phyloP scores from a whole-genome alignment of 2,329 filamentous ascomycete genomes.

The Huntiella abstrusa region DNA sequence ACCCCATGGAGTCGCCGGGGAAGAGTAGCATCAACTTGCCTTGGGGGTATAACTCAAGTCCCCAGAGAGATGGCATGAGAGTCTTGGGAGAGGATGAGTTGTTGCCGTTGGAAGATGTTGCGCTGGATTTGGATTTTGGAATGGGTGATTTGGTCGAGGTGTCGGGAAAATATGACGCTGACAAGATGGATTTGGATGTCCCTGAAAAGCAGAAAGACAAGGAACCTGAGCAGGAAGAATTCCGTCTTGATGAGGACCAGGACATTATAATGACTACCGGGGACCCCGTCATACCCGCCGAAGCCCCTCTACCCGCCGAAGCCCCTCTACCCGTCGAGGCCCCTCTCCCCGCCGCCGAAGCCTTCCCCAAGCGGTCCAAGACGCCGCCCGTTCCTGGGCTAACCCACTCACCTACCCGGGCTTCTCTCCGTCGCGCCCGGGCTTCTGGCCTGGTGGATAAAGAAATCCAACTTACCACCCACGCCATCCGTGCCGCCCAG shows the following conservation, averaged over 20 bases:
- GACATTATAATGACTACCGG: slow-evolving; percentile 4
- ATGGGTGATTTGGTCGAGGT: neutral
- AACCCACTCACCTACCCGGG: slow-evolving; percentile 6
- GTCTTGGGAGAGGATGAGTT: slow-evolving; percentile 11
- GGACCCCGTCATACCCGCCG: slow-evolving; percentile 12
- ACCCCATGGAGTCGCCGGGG: slow-evolving; percentile 7
- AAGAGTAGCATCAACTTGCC: slow-evolving; percentile 7
- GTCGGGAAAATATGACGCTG: neutral
- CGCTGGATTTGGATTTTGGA: slow-evolving; percentile 11
- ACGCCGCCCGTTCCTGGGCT: slow-evolving; percentile 14
- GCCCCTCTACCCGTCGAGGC: slow-evolving; percentile 22
- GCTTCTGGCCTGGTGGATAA: slow-evolving; percentile 14
- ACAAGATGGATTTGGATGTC: slow-evolving; percentile 2
- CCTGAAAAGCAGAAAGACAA: neutral
- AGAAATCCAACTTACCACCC: slow-evolving; percentile 14
- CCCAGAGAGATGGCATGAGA: slow-evolving; percentile 1
- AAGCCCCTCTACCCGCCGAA: slow-evolving; percentile 13
- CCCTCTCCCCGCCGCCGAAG: slow-evolving; percentile 21
- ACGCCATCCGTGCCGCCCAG: slow-evolving; percentile 17
- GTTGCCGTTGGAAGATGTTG: slow-evolving; percentile 12
- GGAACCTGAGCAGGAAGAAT: slow-evolving; percentile 10
- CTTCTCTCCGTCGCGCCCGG: slow-evolving; percentile 13
- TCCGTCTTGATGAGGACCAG: slow-evolving; percentile 13
- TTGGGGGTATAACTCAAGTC: neutral
- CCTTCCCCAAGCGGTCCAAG: slow-evolving; percentile 15